Conservation (phyloP, 805 yeast genomes). For the Grigorovia transvaalensis region DNA sequence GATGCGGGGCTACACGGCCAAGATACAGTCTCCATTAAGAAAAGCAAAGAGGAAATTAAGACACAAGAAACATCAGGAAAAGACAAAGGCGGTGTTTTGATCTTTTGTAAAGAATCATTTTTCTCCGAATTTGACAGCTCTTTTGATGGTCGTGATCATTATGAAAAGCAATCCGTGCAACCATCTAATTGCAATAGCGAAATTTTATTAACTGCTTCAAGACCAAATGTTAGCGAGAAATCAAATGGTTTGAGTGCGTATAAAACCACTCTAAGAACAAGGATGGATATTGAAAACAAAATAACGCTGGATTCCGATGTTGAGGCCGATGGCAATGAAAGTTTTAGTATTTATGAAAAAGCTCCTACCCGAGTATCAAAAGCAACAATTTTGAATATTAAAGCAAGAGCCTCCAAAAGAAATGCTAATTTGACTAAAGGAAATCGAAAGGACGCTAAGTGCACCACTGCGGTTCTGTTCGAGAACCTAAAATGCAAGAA, state of each 20-base stretch:
- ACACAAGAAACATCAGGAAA: background rate
- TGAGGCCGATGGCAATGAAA: slow-evolving; percentile 4
- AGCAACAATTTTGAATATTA: slow-evolving; percentile 28
- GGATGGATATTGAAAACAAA: slow-evolving; percentile 6
- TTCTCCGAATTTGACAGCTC: slow-evolving; percentile 15
- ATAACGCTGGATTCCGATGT: slow-evolving; percentile 15
- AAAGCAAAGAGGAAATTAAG: too few relatives aligned
- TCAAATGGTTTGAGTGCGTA: slow-evolving; percentile 10
- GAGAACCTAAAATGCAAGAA: slow-evolving; percentile 34
- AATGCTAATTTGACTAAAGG: background rate
- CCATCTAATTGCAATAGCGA: too few relatives aligned
- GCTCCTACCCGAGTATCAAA: slow-evolving; percentile 19
- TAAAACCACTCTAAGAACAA: slow-evolving; percentile 13
- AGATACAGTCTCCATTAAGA: too few relatives aligned
- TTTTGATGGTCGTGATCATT: slow-evolving; percentile 1
- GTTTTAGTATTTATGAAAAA: background rate
- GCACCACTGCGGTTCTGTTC: slow-evolving; percentile 27
- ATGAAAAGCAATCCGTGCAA: too few relatives aligned
- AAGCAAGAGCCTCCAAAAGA: slow-evolving; percentile 27
- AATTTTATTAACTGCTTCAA: too few relatives aligned
- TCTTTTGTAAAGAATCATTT: slow-evolving; percentile 16
- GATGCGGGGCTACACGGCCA: background rate
- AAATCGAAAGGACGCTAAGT: slow-evolving; percentile 3
- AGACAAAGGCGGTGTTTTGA: background rate
- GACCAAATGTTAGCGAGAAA: background rate